Base-by-base conservation (phyloP, 2,329 filamentous ascomycete genomes). In the Hypoxylon rubiginosum region DNA sequence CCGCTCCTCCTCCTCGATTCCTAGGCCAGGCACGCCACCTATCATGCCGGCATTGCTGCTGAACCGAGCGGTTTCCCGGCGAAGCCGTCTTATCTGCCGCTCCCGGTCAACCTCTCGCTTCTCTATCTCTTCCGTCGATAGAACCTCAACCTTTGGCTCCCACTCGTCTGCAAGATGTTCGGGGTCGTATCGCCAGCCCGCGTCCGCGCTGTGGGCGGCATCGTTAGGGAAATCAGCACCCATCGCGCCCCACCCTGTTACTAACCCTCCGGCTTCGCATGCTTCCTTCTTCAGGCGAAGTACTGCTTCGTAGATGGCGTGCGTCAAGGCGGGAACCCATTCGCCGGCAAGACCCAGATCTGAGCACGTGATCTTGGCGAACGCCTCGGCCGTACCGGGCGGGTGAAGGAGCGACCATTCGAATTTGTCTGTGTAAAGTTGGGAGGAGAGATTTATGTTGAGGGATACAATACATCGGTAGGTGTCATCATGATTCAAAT, bases 71-170 rank as follows among this genome's bases (percentile, higher is more conserved):
- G 95, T 98, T 79, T 99, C 96, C 76, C 96, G 87, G 60, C 96
- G 88, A 68, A 97, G 82, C 64, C 96, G 87, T 63, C 96, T 87
- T 41, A 97, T 91, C 79, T 98, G 93, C 59, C 96, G 86, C 79
- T 99, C 96, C 45, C 96, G 88, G 76, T 99, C 96, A 55, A 93
- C 93, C 79, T 99, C 96, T 28, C 96, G 89, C 82, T 97, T 97
- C 80, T 99, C 96, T 58, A 99, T 98, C 76, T 99, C 96, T 73
- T 99, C 96, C 73, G 97, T 97, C 41, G 91, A 94, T 1, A 99
- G 82, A 0, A 86, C 84, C 77, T 95, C 92, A 8, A 96, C 85
- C 81, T 92, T 93, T 6, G 92, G 91, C 76, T 94, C 92, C 92
- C 92, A 96, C 66, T 92, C 90, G 69, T 92, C 91, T 7, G 88